Evolutionary conservation across 1,284 basidiomycete genomes (phyloP).

Genomic region (Rhodotorula sp.): DNA sequence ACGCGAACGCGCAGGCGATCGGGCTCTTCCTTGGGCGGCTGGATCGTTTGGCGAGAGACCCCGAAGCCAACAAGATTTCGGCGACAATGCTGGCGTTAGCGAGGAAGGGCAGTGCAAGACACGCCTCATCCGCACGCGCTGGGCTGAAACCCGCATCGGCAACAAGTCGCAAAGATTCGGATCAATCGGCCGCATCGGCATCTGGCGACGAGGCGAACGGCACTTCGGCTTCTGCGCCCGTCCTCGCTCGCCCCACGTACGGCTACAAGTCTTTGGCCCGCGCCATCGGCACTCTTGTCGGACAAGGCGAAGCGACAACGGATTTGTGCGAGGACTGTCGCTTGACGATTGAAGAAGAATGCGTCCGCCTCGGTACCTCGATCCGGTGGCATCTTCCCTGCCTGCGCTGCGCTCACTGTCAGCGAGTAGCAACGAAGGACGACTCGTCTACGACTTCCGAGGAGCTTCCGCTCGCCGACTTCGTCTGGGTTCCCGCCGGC

Average conservation of each 20-base stretch:
- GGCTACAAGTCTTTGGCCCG: slow-evolving; percentile 45
- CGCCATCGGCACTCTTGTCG: slow-evolving; percentile 47
- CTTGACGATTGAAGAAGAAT: slow-evolving; percentile 94
- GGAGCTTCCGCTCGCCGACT: slow-evolving; percentile 17
- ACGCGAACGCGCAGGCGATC: slow-evolving; percentile 77
- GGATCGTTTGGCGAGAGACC: slow-evolving; percentile 81
- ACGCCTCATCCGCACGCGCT: not conserved
- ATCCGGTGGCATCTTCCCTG: slow-evolving; percentile 95
- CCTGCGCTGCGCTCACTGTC: slow-evolving; percentile 76
- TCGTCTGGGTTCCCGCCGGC: slow-evolving; percentile 23
- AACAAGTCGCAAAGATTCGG: slow-evolving; percentile 12
- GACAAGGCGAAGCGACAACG: slow-evolving; percentile 48
- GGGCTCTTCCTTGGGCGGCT: slow-evolving; percentile 86
- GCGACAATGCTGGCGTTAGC: slow-evolving; percentile 20
- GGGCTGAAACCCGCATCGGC: not conserved
- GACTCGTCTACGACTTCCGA: slow-evolving; percentile 52
- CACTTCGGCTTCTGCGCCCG: slow-evolving; percentile 26
- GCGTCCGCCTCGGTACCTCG: slow-evolving; percentile 86
- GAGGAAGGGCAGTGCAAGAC: not conserved
- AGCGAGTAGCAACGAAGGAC: slow-evolving; percentile 61
- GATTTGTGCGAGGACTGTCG: slow-evolving; percentile 89
- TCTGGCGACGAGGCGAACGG: not conserved
- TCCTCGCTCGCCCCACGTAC: slow-evolving; percentile 40
- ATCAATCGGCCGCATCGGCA: not conserved
- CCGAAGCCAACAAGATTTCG: slow-evolving; percentile 48